These are phyloP conservation scores for Termitomyces sp. DNA, from an alignment of 768 basidiomycete genomes.

Conservation along the genomic window DNA sequence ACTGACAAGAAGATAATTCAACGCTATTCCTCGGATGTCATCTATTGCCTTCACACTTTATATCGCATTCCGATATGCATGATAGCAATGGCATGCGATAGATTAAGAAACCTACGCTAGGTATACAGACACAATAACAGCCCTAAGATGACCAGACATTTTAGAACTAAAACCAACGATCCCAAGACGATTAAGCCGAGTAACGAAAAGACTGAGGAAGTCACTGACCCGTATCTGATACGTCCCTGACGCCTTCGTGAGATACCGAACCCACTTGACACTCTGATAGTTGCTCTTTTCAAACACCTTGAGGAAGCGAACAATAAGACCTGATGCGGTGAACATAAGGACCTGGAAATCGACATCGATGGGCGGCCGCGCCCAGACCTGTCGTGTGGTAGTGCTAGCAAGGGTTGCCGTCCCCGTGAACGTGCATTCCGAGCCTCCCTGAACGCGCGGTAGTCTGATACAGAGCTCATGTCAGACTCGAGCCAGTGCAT, in stretches of 20 bases:
- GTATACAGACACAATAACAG: not conserved
- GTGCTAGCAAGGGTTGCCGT: conserved; percentile 82
- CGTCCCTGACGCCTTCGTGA: conserved; percentile 88
- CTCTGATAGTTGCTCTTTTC: conserved; percentile 94
- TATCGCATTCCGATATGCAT: not conserved
- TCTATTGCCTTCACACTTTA: not conserved
- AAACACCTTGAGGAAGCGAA: conserved; percentile 96
- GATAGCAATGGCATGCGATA: not conserved
- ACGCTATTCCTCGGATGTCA: not conserved
- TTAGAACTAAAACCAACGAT: conserved; percentile 3
- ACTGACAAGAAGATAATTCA: no score
- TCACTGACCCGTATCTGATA: conserved; percentile 89
- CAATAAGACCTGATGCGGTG: conserved; percentile 92
- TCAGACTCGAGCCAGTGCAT: not conserved
- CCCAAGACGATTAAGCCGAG: not conserved
- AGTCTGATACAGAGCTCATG: conserved; percentile 47
- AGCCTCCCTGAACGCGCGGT: conserved; percentile 86
- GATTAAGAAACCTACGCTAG: not conserved
- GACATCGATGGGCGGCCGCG: conserved; percentile 93
- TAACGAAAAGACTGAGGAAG: not conserved
- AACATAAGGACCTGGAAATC: conserved; percentile 99
- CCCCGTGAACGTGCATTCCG: conserved; percentile 82
- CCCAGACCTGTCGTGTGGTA: conserved; percentile 94
- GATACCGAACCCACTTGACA: conserved; percentile 93
- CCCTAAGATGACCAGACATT: not conserved